phyloP scores from a whole-genome alignment of 345 rosid species.

The Dipteronia sinensis region DNA sequence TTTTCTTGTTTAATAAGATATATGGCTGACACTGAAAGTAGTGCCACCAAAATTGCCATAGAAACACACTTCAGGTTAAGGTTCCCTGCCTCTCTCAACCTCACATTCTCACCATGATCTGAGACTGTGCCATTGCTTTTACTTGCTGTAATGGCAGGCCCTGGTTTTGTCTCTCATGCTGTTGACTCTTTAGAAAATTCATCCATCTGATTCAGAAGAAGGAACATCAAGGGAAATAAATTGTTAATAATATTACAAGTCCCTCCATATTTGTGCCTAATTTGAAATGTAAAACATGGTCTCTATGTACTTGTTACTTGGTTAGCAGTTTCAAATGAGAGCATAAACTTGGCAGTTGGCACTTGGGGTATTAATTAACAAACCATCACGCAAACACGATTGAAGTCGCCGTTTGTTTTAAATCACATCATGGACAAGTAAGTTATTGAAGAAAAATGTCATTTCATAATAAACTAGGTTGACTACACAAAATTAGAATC shows the following conservation, averaged over 20 bases:
- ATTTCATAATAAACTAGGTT: no score
- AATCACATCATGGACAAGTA: neutral
- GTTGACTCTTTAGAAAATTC: constrained; percentile 19
- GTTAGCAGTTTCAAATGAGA: neutral
- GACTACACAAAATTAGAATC: no score
- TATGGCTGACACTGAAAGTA: constrained; percentile 23
- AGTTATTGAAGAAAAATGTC: neutral
- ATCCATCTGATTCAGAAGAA: constrained; percentile 38
- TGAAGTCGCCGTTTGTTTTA: neutral
- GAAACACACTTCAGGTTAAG: neutral
- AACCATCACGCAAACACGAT: neutral
- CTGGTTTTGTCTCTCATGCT: constrained; percentile 1
- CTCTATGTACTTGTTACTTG: neutral
- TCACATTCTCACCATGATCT: neutral
- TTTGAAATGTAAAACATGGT: neutral
- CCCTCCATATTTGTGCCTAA: neutral
- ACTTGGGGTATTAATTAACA: no score
- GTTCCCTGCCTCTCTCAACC: constrained; percentile 8
- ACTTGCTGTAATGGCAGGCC: constrained; percentile 11
- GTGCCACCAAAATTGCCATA: constrained; percentile 25
- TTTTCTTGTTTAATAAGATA: constrained; percentile 20
- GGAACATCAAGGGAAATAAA: neutral
- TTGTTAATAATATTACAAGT: neutral
- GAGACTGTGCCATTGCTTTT: constrained; percentile 4
- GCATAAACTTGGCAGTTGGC: no score